A percentile compares a stretch with the other conserved stretches of the same genome.
Conservation (phyloP, 768 basidiomycete genomes). For the Fomitopsis serialis region DNA sequence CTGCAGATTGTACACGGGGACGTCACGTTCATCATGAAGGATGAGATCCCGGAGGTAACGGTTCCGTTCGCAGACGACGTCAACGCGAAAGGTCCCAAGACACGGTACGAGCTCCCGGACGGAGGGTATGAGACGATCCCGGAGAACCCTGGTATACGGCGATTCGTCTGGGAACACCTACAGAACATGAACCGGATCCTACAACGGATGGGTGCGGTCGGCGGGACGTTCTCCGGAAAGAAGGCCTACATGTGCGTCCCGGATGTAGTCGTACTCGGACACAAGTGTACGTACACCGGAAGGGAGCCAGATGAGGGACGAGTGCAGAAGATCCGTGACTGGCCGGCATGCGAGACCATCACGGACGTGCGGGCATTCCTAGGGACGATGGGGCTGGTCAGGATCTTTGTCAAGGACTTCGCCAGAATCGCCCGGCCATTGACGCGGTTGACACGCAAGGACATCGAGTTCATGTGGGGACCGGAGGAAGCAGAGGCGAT, state of each 20-base stretch:
- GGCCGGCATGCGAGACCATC: slow-evolving; percentile 13
- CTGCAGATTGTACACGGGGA: slow-evolving; percentile 12
- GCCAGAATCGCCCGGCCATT: slow-evolving; percentile 12
- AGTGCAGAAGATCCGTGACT: slow-evolving; percentile 21
- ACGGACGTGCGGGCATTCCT: no score
- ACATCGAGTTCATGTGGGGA: slow-evolving; percentile 13
- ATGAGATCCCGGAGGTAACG: slow-evolving; percentile 10
- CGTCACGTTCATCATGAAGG: slow-evolving; percentile 7
- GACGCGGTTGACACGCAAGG: slow-evolving; percentile 15
- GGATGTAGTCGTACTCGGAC: no score
- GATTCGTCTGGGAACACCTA: slow-evolving; percentile 34
- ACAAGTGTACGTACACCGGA: slow-evolving; percentile 32
- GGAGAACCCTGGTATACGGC: slow-evolving; percentile 23
- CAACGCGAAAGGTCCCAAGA: no score
- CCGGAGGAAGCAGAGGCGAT: slow-evolving; percentile 8
- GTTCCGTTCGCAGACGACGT: no score
- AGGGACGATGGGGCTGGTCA: slow-evolving; percentile 8
- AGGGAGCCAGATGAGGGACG: slow-evolving; percentile 20
- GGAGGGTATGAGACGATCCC: slow-evolving; percentile 15
- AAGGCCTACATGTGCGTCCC: slow-evolving; percentile 15
- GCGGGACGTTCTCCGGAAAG: slow-evolving; percentile 18
- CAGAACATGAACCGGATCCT: slow-evolving; percentile 29
- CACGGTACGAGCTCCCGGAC: slow-evolving; percentile 7
- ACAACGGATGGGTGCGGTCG: slow-evolving; percentile 21
- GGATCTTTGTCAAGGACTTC: slow-evolving; percentile 11